Percentiles rank a stretch among this genome's conserved stretches.
These are phyloP conservation scores for Fusarium sp. DNA, from an alignment of 2,329 filamentous ascomycete genomes.

Conservation along the genomic window DNA sequence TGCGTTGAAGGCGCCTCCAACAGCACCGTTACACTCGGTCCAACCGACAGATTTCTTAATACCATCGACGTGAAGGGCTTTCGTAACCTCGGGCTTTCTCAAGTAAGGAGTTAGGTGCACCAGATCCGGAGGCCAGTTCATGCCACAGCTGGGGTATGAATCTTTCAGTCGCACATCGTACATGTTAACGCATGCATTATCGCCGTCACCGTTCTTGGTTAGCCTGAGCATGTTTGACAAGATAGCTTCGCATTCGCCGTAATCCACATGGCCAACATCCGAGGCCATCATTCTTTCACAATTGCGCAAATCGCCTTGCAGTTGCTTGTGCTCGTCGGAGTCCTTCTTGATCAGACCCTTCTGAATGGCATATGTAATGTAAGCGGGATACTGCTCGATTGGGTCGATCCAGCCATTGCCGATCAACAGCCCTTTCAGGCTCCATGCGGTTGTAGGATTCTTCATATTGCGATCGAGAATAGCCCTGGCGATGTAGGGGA, in stretches of 20 bases:
- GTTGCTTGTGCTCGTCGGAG: slow-evolving; percentile 68
- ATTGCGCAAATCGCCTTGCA: slow-evolving; percentile 74
- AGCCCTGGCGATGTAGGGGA: slow-evolving; percentile 93
- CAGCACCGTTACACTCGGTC: slow-evolving; percentile 87
- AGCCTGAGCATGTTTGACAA: slow-evolving; percentile 76
- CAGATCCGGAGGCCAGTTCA: slow-evolving; percentile 97
- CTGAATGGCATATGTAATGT: slow-evolving; percentile 83
- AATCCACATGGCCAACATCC: slow-evolving; percentile 67
- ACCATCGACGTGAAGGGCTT: slow-evolving; percentile 82
- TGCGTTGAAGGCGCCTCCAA: slow-evolving; percentile 76
- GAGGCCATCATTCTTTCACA: slow-evolving; percentile 72
- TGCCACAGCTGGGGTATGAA: slow-evolving; percentile 84
- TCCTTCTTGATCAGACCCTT: slow-evolving; percentile 76
- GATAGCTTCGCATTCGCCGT: slow-evolving; percentile 77
- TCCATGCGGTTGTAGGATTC: slow-evolving; percentile 68
- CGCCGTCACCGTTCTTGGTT: slow-evolving; percentile 65
- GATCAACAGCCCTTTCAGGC: slow-evolving; percentile 85
- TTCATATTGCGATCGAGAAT: slow-evolving; percentile 88
- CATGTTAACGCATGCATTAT: slow-evolving; percentile 85
- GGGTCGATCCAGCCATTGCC: slow-evolving; percentile 99
- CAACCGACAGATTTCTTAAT: slow-evolving; percentile 84
- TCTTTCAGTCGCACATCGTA: slow-evolving; percentile 93
- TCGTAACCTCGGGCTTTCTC: slow-evolving; percentile 78
- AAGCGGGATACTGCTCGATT: slow-evolving; percentile 87
- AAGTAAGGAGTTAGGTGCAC: slow-evolving; percentile 82